Conservation (phyloP, 2,329 filamentous ascomycete species). For the Westerdykella ornata region DNA sequence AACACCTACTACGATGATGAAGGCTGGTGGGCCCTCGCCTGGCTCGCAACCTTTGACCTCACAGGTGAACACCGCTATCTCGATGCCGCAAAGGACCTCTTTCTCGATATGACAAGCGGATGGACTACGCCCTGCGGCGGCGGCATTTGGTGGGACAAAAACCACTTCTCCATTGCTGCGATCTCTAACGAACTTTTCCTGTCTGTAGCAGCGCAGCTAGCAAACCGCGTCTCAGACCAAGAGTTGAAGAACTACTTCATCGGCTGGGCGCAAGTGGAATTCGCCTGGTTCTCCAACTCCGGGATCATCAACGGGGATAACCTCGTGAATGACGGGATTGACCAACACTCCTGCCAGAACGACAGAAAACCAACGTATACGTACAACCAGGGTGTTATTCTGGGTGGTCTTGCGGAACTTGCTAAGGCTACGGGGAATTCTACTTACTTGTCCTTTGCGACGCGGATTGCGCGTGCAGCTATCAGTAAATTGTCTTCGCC, state of each 20-base stretch:
- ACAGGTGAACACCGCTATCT: slow-evolving; percentile 50
- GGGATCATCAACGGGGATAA: slow-evolving; percentile 49
- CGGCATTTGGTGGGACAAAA: slow-evolving; percentile 54
- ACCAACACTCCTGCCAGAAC: slow-evolving; percentile 45
- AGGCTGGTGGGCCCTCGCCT: slow-evolving; percentile 58
- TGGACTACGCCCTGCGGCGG: slow-evolving; percentile 44
- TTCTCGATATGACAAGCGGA: slow-evolving; percentile 51
- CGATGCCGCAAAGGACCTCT: slow-evolving; percentile 48
- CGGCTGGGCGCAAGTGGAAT: slow-evolving; percentile 46
- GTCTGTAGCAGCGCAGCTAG: slow-evolving; percentile 48
- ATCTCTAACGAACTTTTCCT: slow-evolving; percentile 56
- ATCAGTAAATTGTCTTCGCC: slow-evolving; percentile 18
- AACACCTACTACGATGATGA: slow-evolving; percentile 56
- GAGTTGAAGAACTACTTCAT: slow-evolving; percentile 39
- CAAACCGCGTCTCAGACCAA: slow-evolving; percentile 41
- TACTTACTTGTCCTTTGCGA: slow-evolving; percentile 18
- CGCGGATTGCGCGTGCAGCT: slow-evolving; percentile 23
- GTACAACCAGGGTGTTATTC: slow-evolving; percentile 55
- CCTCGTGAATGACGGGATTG: slow-evolving; percentile 52
- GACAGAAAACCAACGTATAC: slow-evolving; percentile 48
- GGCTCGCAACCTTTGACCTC: slow-evolving; percentile 53
- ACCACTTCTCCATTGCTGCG: slow-evolving; percentile 48
- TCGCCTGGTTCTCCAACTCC: slow-evolving; percentile 47
- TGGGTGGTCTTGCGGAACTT: slow-evolving; percentile 51
- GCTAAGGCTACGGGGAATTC: slow-evolving; percentile 39